Evolutionary conservation across 2,329 filamentous ascomycete genomes (phyloP).

Genomic region (Dothideomycetes sp.): DNA sequence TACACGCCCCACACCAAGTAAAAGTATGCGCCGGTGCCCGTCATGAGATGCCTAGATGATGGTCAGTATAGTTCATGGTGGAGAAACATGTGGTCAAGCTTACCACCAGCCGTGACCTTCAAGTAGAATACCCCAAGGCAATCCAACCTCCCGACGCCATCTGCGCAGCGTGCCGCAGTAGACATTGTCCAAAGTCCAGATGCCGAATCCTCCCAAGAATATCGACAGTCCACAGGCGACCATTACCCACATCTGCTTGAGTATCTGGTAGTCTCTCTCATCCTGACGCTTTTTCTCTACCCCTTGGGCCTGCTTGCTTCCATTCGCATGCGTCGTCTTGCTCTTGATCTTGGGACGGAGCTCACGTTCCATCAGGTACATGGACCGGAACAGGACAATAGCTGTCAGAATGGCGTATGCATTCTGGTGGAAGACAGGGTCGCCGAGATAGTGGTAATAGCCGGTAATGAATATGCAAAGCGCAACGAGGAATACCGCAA

Average conservation of each 20-base stretch:
- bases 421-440: slow-evolving; percentile 74
- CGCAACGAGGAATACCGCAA: slow-evolving; percentile 49
- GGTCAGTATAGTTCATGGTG: not conserved
- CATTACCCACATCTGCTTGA: slow-evolving; percentile 68
- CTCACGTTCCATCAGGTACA: slow-evolving; percentile 66
- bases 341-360: slow-evolving; percentile 49
- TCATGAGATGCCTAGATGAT: slow-evolving; percentile 60
- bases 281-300: slow-evolving; percentile 41
- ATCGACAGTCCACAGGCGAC: slow-evolving; percentile 57
- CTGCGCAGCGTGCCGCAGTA: slow-evolving; percentile 57
- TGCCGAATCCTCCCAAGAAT: slow-evolving; percentile 64
- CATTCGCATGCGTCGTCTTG: slow-evolving; percentile 27
- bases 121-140: slow-evolving; percentile 72
- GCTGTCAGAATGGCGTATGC: slow-evolving; percentile 66
- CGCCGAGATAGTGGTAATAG: slow-evolving; percentile 72
- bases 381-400: slow-evolving; percentile 60
- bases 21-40: slow-evolving; percentile 71
- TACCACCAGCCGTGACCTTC: slow-evolving; percentile 67
- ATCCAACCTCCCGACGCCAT: slow-evolving; percentile 58
- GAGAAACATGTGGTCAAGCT: slow-evolving; percentile 19
- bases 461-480: slow-evolving; percentile 60
- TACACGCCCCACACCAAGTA: slow-evolving; percentile 80
- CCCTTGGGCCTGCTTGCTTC: slow-evolving; percentile 22
- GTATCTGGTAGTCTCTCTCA: slow-evolving; percentile 46
- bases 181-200: slow-evolving; percentile 75